Base-by-base conservation (phyloP, 208 protist genomes). In the Giardia muris region DNA sequence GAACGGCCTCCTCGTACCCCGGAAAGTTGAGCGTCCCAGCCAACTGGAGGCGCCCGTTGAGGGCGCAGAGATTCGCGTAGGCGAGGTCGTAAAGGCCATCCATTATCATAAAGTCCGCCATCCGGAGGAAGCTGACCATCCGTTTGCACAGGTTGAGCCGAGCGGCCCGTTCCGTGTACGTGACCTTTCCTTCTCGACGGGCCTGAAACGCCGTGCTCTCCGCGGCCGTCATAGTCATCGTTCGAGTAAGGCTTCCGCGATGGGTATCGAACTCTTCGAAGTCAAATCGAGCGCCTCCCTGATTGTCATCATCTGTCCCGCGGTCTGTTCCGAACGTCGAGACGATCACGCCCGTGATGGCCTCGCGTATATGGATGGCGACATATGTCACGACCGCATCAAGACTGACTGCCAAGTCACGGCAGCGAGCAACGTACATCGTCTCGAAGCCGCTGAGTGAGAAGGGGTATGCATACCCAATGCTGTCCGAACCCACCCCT, bases 71-170 rank as follows among this genome's bases (percentile, higher is more conserved):
- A 47, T 43, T 90, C n/a, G 2, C 43, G 48, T 47, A 90, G 42
- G 1, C 1, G 2, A 90, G 45, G 43, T 90, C 87, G 48, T 90
- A 90, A 39, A 90, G 45, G n/a, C 42, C 42, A 47, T 90, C 87
- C 87, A 90, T 90, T 48, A 90, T 47, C 87, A 90, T 90, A 47
- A 90, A 90, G 44, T 90, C 87, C 1, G 87, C 45, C n/a, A 90
- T n/a, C 46, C 87, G 87, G 0, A 90, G 44, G n/a, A 47, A 90
- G 45, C 44, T 47, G 2, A 90, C 2, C 43, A 90, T 47, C 48
- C 87, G n/a, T n/a, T 90, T 90, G 44, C 87, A 90, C 2, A 47
- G 2, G 48, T 90, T 90, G 1, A 90, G n/a, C n/a, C 87, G 2
- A 4, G 87, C 42, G 2, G 87, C 87, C 1, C 87, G 0, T 47